These are phyloP conservation scores for Eucalyptus leucophloia DNA, from an alignment of 345 rosid genomes.

Conservation along the genomic window DNA sequence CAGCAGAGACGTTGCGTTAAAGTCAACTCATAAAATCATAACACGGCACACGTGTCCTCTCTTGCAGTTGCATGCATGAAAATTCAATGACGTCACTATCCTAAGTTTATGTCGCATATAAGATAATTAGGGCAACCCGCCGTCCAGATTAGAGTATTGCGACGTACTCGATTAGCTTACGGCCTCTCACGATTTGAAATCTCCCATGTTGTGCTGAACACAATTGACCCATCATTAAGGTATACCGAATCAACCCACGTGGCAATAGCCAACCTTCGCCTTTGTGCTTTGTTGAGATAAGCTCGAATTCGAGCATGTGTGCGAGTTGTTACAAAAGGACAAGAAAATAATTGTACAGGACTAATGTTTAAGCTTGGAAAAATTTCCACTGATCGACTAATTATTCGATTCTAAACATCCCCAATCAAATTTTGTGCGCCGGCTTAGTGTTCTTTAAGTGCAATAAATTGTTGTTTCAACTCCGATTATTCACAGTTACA, in stretches of 20 bases:
- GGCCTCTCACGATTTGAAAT: background rate
- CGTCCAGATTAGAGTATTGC: background rate
- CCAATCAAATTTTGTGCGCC: background rate
- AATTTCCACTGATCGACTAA: background rate
- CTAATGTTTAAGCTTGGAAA: background rate
- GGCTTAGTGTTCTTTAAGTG: background rate
- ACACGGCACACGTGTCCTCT: background rate
- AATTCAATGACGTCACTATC: background rate
- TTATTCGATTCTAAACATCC: background rate
- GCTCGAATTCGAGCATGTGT: background rate
- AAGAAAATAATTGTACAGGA: background rate
- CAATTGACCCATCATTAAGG: background rate
- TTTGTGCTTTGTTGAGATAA: background rate
- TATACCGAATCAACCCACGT: background rate
- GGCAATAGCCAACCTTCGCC: background rate
- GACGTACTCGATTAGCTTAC: background rate
- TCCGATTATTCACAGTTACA: background rate
- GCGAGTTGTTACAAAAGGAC: background rate
- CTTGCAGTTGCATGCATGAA: background rate
- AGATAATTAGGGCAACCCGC: background rate
- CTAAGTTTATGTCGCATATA: background rate
- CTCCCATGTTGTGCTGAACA: background rate
- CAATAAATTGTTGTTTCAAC: background rate
- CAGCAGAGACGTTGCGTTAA: background rate
- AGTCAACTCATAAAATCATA: background rate